These are phyloP conservation scores for Didymellaceae sp. DNA, from an alignment of 2,329 filamentous ascomycete genomes.

Conservation along the genomic window DNA sequence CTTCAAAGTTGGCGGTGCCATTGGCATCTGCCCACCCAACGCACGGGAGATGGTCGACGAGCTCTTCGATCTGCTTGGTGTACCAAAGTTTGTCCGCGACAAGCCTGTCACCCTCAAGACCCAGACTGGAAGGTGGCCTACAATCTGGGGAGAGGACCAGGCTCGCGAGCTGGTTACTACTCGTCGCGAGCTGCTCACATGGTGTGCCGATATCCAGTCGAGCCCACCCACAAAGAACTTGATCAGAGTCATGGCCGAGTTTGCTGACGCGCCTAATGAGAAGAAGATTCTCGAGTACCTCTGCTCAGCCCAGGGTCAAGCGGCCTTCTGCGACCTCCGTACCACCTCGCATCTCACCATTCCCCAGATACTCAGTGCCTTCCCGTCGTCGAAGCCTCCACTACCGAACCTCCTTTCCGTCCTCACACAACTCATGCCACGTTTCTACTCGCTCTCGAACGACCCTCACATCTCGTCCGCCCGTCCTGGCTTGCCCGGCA, in stretches of 20 bases:
- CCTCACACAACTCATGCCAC: constrained; percentile 89
- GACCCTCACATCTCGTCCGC: constrained; percentile 84
- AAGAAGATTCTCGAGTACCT: constrained; percentile 88
- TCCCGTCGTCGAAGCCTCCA: constrained; percentile 89
- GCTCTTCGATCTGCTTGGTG: constrained; percentile 78
- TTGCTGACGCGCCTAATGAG: constrained; percentile 80
- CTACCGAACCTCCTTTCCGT: constrained; percentile 80
- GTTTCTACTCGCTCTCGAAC: constrained; percentile 97
- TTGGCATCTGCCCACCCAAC: constrained; percentile 92
- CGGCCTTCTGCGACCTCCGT: constrained; percentile 88
- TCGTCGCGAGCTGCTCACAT: constrained; percentile 87
- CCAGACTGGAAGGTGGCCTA: constrained; percentile 86
- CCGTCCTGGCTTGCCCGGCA: constrained; percentile 68
- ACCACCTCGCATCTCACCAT: constrained; percentile 86
- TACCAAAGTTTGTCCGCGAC: constrained; percentile 83
- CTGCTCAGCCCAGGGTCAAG: constrained; percentile 88
- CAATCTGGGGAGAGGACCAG: constrained; percentile 94
- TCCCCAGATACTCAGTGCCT: constrained; percentile 84
- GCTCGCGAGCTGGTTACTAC: constrained; percentile 87
- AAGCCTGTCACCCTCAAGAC: constrained; percentile 83
- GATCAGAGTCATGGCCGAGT: constrained; percentile 83
- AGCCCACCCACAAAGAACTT: constrained; percentile 89
- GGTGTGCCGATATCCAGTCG: constrained; percentile 94
- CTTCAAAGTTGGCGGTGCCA: constrained; percentile 95
- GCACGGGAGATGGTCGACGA: constrained; percentile 78